A percentile compares a stretch with the other conserved stretches of the same genome.
Conservation (phyloP, 371 early-diverging fungal species). For the Batkoa obscura region DNA sequence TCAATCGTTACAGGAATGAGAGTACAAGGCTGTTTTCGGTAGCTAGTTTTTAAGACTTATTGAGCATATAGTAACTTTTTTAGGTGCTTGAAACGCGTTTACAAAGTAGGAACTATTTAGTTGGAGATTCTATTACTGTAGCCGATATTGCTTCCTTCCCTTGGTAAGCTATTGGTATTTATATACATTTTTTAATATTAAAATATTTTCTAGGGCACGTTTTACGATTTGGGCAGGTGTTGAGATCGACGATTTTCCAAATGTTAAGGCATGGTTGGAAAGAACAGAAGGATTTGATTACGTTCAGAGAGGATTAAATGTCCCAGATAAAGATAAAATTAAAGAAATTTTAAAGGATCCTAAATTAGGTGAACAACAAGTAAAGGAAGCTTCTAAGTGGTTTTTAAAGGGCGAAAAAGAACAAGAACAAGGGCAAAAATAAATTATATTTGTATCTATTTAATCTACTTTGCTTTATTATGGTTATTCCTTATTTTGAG, state of each 20-base stretch:
- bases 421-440: background rate
- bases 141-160: background rate
- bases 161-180: background rate
- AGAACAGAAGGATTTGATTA: slow-evolving; percentile 1
- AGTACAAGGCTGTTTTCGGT: slow-evolving; percentile 16
- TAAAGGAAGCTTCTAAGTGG: background rate
- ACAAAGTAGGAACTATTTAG: slow-evolving; percentile 14
- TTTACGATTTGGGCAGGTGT: background rate
- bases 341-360: background rate
- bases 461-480: too few species aligned
- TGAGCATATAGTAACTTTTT: background rate
- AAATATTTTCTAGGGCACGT: background rate
- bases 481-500: too few species aligned
- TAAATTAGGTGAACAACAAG: background rate
- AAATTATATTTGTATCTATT: too few species aligned
- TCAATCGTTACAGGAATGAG: slow-evolving; percentile 23
- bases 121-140: slow-evolving; percentile 11
- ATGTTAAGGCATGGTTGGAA: slow-evolving; percentile 7
- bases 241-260: slow-evolving; percentile 4
- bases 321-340: slow-evolving; percentile 5
- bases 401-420: slow-evolving; percentile 1
- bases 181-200: background rate
- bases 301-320: slow-evolving; percentile 7
- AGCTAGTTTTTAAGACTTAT: background rate
- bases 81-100: slow-evolving; percentile 7